Evolutionary conservation across 1,284 basidiomycete genomes (phyloP), one percentile per base, ranked within the genome.

Genomic region (Sanghuangporus sanghuang): DNA sequence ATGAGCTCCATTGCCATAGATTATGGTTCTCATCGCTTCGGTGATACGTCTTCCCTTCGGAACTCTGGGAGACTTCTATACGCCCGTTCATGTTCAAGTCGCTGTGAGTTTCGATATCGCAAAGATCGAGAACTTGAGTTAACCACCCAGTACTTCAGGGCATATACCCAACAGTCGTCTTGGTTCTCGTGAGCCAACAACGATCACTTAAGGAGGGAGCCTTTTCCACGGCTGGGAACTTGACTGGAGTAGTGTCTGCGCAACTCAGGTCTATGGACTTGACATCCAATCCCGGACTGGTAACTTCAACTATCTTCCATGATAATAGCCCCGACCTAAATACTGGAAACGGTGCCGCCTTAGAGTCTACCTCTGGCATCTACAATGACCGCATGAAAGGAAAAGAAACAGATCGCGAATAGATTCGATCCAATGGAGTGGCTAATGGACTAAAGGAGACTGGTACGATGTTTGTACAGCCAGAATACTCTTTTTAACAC

Each of bases 61-160:
- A 12, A 61, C 49, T 36, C 23, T 61, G 0, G 59, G 49, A 23
- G 49, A 53, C 21, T 40, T 61, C 32, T 61, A 61, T 32, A 16
- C 46, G 5, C 59, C 59, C 14, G 35, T 61, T 18, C 59, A 53
- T 35, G 49, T 54, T 54, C 59, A 61, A 54, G n/a, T 61, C 27
- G 48, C 59, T 12, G 59, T 60, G 49, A 23, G 59, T 53, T 2
- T 59, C 9, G 57, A 60, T 14, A 12, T 14, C 18, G 23, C n/a
- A 39, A 32, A 27, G 14, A 1, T 9, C 16, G 44, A n/a, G 18
- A 11, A 53, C 9, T 38, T 8, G 7, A 11, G 35, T 46, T 16
- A 18, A 53, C 48, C 27, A 12, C 32, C 2, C 40, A 11, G 48
- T 44, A 35, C 44, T 46, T 11, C 39, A 32, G 59, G 59, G 59